Percentiles rank a stretch among this genome's conserved stretches.
phyloP scores from a whole-genome alignment of 2,329 filamentous ascomycete genomes.

The Penicillium sclerotigenum region DNA sequence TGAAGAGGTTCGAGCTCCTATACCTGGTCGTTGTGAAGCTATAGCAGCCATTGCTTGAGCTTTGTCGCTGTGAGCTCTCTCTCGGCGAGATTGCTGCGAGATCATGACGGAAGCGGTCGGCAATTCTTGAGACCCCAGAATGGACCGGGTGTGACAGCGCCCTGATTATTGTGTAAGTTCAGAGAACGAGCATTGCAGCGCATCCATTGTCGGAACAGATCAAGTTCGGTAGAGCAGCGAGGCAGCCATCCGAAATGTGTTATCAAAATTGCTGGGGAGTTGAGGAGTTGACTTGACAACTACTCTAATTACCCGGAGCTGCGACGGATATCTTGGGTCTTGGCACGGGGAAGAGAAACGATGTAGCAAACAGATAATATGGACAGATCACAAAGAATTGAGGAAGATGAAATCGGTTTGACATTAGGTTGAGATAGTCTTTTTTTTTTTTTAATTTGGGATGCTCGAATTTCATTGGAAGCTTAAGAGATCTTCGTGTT shows the following conservation, averaged over 20 bases:
- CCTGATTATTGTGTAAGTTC: slow-evolving; percentile 31
- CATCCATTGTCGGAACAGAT: slow-evolving; percentile 33
- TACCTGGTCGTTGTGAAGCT: slow-evolving; percentile 30
- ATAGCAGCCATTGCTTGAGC: slow-evolving; percentile 23
- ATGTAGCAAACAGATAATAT: neutral
- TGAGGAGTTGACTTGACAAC: neutral
- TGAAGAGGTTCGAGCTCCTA: slow-evolving; percentile 36
- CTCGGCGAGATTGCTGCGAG: slow-evolving; percentile 28
- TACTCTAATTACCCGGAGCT: neutral
- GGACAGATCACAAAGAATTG: slow-evolving; percentile 7
- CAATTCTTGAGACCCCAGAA: slow-evolving; percentile 1
- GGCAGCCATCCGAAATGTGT: slow-evolving; percentile 6
- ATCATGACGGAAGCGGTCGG: slow-evolving; percentile 23
- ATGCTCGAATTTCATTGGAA: slow-evolving; percentile 3
- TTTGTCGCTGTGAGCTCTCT: slow-evolving; percentile 35
- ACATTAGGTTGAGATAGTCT: neutral
- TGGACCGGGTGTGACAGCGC: slow-evolving; percentile 20
- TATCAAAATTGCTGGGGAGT: neutral
- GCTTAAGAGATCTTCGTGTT: slow-evolving; percentile 1
- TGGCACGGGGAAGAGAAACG: slow-evolving; percentile 1
- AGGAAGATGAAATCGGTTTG: neutral
- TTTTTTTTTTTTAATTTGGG: neutral
- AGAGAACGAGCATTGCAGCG: slow-evolving; percentile 26
- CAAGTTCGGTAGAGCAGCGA: slow-evolving; percentile 9
- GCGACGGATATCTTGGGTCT: slow-evolving; percentile 3